Conservation (phyloP, 495 filamentous ascomycete species). For the Penicillium verhagenii region DNA sequence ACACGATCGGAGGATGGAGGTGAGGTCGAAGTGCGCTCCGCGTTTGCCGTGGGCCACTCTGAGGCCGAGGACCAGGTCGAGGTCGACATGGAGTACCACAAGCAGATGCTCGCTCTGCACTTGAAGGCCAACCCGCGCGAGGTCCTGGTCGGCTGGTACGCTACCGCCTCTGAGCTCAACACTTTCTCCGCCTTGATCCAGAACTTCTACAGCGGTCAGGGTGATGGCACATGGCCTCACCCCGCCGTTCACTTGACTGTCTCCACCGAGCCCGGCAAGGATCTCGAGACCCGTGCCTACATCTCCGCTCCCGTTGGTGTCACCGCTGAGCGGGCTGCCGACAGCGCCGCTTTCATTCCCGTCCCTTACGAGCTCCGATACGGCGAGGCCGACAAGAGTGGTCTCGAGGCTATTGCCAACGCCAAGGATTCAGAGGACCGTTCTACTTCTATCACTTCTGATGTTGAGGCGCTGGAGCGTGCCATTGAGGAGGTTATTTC, state of each 20-base stretch:
- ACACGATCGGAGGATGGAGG: conserved; percentile 91
- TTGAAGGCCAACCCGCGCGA: conserved; percentile 92
- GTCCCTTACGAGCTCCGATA: conserved; percentile 91
- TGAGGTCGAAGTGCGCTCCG: conserved; percentile 91
- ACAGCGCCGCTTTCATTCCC: conserved; percentile 94
- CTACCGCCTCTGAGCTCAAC: conserved; percentile 92
- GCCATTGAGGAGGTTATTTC: conserved; percentile 80
- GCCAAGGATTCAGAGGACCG: conserved; percentile 79
- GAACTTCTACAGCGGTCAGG: conserved; percentile 97
- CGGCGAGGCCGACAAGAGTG: conserved; percentile 87
- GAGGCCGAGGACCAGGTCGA: conserved; percentile 98
- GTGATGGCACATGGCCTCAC: conserved; percentile 94
- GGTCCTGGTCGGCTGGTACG: conserved; percentile 96
- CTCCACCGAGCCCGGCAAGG: conserved; percentile 77
- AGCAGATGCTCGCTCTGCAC: conserved; percentile 94
- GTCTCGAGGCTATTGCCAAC: conserved; percentile 78
- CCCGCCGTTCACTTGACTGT: conserved; percentile 96
- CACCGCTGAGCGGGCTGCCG: conserved; percentile 87
- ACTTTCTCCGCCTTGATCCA: conserved; percentile 97
- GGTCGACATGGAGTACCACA: conserved; percentile 99
- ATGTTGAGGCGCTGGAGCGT: conserved; percentile 83
- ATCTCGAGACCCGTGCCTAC: conserved; percentile 84
- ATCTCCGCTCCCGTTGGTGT: conserved; percentile 94
- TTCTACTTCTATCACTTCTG: conserved; percentile 67
- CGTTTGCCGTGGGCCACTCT: conserved; percentile 96